These are phyloP conservation scores for Phytophthora ramorum DNA, from an alignment of 352 stramenopile genomes.

Conservation along the genomic window DNA sequence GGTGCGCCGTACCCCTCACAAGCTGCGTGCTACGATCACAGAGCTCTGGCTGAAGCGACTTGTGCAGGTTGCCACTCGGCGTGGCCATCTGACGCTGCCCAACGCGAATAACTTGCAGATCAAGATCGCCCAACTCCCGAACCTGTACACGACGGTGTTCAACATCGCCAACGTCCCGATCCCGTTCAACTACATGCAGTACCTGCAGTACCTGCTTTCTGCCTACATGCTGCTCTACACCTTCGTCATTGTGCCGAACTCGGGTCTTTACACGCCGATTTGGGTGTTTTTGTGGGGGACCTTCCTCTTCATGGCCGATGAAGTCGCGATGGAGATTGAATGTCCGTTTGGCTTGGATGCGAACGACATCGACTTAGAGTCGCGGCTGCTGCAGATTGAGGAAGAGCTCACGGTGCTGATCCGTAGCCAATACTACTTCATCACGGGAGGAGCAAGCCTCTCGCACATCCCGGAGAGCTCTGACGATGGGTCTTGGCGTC, in stretches of 20 bases:
- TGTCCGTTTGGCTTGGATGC: constrained; percentile 74
- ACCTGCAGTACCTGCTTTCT: constrained; percentile 66
- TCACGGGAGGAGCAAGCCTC: constrained; percentile 54
- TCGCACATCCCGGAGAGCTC: constrained; percentile 23
- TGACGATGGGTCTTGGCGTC: constrained; percentile 25
- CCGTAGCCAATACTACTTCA: constrained; percentile 79
- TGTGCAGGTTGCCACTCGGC: constrained; percentile 59
- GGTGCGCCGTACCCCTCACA: constrained; percentile 64
- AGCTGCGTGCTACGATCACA: constrained; percentile 71
- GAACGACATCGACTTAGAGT: constrained; percentile 81
- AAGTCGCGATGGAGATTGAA: constrained; percentile 82
- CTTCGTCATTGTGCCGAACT: constrained; percentile 77
- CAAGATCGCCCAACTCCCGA: constrained; percentile 69
- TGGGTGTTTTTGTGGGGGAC: constrained; percentile 82
- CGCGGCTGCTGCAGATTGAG: constrained; percentile 69
- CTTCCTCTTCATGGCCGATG: constrained; percentile 81
- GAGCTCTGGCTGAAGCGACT: constrained; percentile 79
- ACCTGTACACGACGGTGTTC: constrained; percentile 78
- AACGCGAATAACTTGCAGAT: constrained; percentile 66
- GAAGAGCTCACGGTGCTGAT: constrained; percentile 79
- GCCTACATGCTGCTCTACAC: constrained; percentile 82
- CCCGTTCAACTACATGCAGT: constrained; percentile 88
- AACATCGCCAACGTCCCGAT: constrained; percentile 87
- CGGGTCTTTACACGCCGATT: constrained; percentile 67
- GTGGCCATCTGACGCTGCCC: constrained; percentile 59